Base-by-base conservation (phyloP, 2,329 filamentous ascomycete genomes). In the Calonectria pauciramosa region DNA sequence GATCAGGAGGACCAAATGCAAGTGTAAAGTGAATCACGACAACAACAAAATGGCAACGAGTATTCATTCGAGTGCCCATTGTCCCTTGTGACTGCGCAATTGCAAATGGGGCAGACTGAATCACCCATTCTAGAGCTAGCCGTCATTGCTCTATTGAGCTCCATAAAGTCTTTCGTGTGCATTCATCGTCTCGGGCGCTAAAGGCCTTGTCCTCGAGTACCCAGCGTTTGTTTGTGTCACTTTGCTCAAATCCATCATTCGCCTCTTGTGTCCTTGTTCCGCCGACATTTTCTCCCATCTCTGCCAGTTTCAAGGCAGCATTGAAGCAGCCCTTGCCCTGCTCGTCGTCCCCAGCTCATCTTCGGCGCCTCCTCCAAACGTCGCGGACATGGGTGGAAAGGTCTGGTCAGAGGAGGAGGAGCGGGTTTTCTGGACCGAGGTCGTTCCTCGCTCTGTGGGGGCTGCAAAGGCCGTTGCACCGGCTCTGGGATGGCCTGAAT, bases 401-500 rank as follows among this genome's bases (percentile, higher is more conserved):
- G 82, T 86, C 7, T 91, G 90, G 90, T 86, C 87, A 0, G 72
- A 72, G 0, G 80, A 85, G 1, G 90, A 91, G 74, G 90, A 91
- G 80, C 70, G 78, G 1, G 81, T 86, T 75, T 91, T 90, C 78
- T 91, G 89, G 90, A 81, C 81, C 11, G 75, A 77, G 3, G 79
- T 86, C 32, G 78, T 89, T 1, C 83, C 85, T 0, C 78, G 81
- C 9, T 88, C 87, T 0, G 79, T 82, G 2, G 86, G 84, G 68
- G 80, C 82, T 38, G 79, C 81, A 7, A 79, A 79, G 36, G 72
- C 76, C 8, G 38, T 68, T 7, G 65, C 76, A 20, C 77, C 76
- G 18, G 20, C 52, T 4, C n/a, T 81, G 28, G 83, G 81, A 65
- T 89, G 87, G 87, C 80, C 82, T 2, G 68, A 83, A 14, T 84